These are phyloP conservation scores for Citrus australasica DNA, from an alignment of 345 rosid genomes.

Conservation along the genomic window DNA sequence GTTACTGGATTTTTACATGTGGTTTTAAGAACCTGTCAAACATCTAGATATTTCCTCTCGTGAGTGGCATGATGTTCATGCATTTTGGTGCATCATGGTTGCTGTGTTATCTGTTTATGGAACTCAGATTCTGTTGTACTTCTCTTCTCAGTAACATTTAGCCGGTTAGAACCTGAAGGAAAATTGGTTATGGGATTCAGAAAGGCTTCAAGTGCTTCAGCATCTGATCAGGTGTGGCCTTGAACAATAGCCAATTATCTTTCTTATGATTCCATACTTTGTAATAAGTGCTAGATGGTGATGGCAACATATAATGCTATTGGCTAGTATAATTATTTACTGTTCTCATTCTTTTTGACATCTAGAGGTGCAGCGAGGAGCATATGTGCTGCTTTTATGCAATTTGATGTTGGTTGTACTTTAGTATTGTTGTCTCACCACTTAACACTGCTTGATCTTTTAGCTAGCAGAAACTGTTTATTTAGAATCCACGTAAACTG, in stretches of 20 bases:
- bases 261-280: constrained; percentile 5
- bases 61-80: constrained; percentile 9
- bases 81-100: constrained; percentile 14
- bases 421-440: not conserved
- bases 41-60: not conserved
- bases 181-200: constrained; percentile 93
- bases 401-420: not conserved
- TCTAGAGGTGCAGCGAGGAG: not conserved
- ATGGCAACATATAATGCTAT: not conserved
- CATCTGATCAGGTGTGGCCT: constrained; percentile 79
- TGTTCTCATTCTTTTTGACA: not conserved
- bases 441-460: not conserved
- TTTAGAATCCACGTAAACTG: not conserved
- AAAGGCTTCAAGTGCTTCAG: constrained; percentile 65
- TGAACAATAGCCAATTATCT: constrained; percentile 3
- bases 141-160: constrained; percentile 66
- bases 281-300: constrained; percentile 6
- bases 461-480: not conserved
- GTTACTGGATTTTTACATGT: constrained; percentile 8
- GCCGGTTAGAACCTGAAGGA: constrained; percentile 91
- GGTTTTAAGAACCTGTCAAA: constrained; percentile 1
- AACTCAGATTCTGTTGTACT: constrained; percentile 32
- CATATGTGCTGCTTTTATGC: not conserved
- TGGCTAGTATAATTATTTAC: not conserved
- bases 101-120: constrained; percentile 12